Evolutionary conservation across 306 rosid species (phyloP), one percentile per base, ranked within the genome.

Genomic region (Herpetospermum pedunculosum): DNA sequence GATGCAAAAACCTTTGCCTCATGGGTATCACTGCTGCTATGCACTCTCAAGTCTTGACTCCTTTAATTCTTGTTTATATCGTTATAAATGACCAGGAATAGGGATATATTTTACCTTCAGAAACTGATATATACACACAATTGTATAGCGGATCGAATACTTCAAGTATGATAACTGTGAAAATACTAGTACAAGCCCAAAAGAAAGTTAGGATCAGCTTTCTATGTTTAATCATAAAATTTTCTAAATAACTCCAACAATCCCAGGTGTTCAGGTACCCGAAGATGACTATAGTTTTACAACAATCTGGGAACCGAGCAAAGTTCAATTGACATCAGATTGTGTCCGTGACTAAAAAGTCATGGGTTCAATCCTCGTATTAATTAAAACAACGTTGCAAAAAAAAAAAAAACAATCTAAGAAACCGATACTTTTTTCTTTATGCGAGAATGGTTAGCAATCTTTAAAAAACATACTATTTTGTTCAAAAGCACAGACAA

Each of bases 1-100:
- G 97, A 91, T 81, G 95, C 97, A 73, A 83, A 80, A 55, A 80
- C 89, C 58, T 91, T 91, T 75, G 88, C 95, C 80, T 88, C 95
- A 2, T 88, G 97, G 97, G 97, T 91, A 81, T 50, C 43, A 54
- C 29, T 34, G 9, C 32, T 12, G 11, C 34, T 2, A 4, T 50
- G 11, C 48, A 46, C 75, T 65, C 30, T 60, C 2, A n/a, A 50
- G 5, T 9, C 32, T 54, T 2, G 35, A 34, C 47, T 64, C 2
- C 30, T 35, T 37, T 2, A 19, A 19, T 19, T 38, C 29, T 19
- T 64, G 71, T 37, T 37, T 64, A 59, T 59, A 4, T 58, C 65
- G 14, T 9, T 26, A 37, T 11, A n/a, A 34, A 15, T 18, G 1
- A 13, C 28, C 64, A 28, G 64, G 16, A 52, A 57, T 28, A 9